Conservation (phyloP, 768 basidiomycete genomes). For the Suillus spraguei region DNA sequence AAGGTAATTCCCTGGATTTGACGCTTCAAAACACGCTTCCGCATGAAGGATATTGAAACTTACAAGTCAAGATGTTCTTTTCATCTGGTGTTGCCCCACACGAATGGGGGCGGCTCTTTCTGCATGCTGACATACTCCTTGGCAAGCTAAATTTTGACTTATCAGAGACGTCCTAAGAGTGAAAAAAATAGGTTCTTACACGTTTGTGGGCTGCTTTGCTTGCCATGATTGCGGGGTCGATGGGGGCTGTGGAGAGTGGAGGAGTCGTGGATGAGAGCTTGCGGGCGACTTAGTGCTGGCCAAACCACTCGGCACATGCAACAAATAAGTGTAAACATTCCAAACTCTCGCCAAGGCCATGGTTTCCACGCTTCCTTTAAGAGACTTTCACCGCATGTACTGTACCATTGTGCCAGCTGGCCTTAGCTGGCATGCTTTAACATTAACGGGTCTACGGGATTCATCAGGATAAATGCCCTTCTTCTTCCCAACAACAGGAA, state of each 20-base stretch:
- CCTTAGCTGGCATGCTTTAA: neutral
- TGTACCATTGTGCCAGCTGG: neutral
- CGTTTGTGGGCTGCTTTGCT: constrained; percentile 87
- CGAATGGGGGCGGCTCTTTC: constrained; percentile 91
- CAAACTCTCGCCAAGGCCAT: neutral
- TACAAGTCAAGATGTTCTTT: constrained; percentile 96
- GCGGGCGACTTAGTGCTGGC: constrained; percentile 4
- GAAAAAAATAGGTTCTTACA: constrained; percentile 43
- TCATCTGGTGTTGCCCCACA: constrained; percentile 96
- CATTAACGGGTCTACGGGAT: neutral
- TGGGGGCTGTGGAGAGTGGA: constrained; percentile 6
- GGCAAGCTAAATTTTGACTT: constrained; percentile 50
- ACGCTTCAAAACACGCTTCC: constrained; percentile 16
- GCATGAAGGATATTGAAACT: constrained; percentile 35
- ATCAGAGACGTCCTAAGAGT: constrained; percentile 19
- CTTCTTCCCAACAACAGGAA: neutral
- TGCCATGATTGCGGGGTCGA: constrained; percentile 53
- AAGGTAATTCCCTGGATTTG: constrained; percentile 85
- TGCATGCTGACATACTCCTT: constrained; percentile 95
- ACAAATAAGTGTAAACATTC: constrained; percentile 2
- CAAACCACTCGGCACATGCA: neutral
- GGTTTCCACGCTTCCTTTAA: constrained; percentile 1
- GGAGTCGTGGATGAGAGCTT: constrained; percentile 19
- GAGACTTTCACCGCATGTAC: neutral
- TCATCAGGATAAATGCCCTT: too few species aligned